These are phyloP conservation scores for Podila clonocystis DNA, from an alignment of 192 early-diverging fungal genomes.

Conservation along the genomic window DNA sequence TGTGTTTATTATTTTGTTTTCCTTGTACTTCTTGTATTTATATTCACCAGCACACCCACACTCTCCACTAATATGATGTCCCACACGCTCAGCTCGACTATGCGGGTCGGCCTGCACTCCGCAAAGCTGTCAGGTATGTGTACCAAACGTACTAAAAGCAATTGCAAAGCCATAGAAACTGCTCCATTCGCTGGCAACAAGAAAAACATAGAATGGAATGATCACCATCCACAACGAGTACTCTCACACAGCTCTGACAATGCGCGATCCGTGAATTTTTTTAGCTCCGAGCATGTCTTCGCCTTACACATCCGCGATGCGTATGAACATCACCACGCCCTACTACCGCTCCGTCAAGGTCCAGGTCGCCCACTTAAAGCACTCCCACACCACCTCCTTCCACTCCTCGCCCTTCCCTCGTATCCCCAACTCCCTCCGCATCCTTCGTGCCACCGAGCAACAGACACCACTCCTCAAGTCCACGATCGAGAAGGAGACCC, in stretches of 20 bases:
- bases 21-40: neutral
- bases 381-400: conserved; percentile 1
- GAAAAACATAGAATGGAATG: too few relatives aligned
- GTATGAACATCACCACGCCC: conserved; percentile 35
- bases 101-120: conserved; percentile 31
- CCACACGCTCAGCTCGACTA: conserved; percentile 25
- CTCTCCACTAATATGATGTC: conserved; percentile 14
- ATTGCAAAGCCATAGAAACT: neutral
- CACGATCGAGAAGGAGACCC: conserved; percentile 48
- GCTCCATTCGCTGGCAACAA: neutral
- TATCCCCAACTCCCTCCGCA: conserved; percentile 37
- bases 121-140: conserved; percentile 29
- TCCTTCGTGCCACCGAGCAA: conserved; percentile 27
- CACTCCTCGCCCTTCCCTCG: conserved; percentile 46
- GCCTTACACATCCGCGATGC: conserved; percentile 22
- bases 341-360: conserved; percentile 46
- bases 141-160: too few relatives aligned
- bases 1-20: neutral
- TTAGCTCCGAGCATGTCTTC: too few relatives aligned
- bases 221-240: too few relatives aligned
- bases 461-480: conserved; percentile 30
- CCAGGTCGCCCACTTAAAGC: conserved; percentile 20
- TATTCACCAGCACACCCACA: neutral
- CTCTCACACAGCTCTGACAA: too few relatives aligned
- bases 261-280: too few relatives aligned